Percentiles rank a stretch among this genome's conserved stretches.
Evolutionary conservation across 2,329 filamentous ascomycete genomes (phyloP).

Genomic region (Trichophyton simii): DNA sequence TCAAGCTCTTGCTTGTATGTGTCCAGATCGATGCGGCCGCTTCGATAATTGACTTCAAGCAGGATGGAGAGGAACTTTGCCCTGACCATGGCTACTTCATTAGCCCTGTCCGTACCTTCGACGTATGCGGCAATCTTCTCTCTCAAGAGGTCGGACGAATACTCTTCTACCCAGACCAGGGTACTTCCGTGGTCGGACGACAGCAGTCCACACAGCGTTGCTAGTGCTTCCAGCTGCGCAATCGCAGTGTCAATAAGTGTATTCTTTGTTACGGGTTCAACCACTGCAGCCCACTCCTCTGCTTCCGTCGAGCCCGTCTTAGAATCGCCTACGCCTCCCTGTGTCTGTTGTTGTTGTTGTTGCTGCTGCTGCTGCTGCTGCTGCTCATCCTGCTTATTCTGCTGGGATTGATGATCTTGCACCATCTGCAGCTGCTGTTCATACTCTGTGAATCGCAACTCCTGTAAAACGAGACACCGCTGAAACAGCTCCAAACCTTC

Average conservation of each 20-base stretch:
- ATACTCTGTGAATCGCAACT: slow-evolving; percentile 36
- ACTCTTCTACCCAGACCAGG: slow-evolving; percentile 47
- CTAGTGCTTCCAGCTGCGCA: slow-evolving; percentile 48
- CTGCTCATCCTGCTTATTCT: slow-evolving; percentile 12
- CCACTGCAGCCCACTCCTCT: slow-evolving; percentile 54
- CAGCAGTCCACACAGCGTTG: slow-evolving; percentile 39
- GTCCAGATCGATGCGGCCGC: slow-evolving; percentile 36
- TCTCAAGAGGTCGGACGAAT: slow-evolving; percentile 41
- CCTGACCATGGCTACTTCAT: slow-evolving; percentile 43
- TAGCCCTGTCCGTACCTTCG: slow-evolving; percentile 31
- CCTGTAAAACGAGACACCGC: slow-evolving; percentile 42
- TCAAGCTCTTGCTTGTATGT: slow-evolving; percentile 40
- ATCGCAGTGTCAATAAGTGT: slow-evolving; percentile 57
- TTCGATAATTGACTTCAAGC: slow-evolving; percentile 45
- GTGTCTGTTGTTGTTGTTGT: background rate
- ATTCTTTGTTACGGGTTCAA: slow-evolving; percentile 52
- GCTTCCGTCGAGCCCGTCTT: slow-evolving; percentile 22
- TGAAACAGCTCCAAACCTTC: slow-evolving; percentile 51
- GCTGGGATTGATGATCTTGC: slow-evolving; percentile 17
- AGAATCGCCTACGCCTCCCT: background rate
- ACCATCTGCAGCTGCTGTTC: slow-evolving; percentile 33
- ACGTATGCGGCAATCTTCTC: slow-evolving; percentile 44
- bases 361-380: slow-evolving; percentile 9
- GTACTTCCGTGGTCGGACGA: slow-evolving; percentile 30
- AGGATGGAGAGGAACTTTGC: slow-evolving; percentile 47